Base-by-base conservation (phyloP, 1,139 yeast species). In the Pichia sp. region DNA sequence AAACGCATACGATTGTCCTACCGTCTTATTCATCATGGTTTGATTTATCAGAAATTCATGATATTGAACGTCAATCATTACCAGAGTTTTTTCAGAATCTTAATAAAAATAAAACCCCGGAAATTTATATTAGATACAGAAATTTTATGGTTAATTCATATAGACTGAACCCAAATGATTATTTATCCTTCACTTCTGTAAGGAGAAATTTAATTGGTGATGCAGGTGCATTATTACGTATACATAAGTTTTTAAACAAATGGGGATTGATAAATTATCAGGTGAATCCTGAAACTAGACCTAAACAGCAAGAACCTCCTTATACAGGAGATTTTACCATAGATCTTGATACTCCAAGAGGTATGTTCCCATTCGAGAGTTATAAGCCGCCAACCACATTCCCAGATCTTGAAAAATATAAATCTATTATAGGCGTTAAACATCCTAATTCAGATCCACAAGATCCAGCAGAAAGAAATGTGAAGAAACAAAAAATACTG, bases 231-330 rank as follows among this genome's bases (percentile, higher is more conserved):
- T 76, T 94, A 53, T 81, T 92, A 78, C 77, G 99, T 56, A 80
- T 92, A 9, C 97, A 89, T 65, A 79, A 87, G 54, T 92, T 94
- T 62, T 73, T 94, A 55, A 90, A 81, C 62, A 87, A 86, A 66
- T 94, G 99, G 99, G 99, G 99, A 0, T 72, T 94, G 51, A 88
- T 94, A 49, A 94, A 94, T 66, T 94, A 94, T 64, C 98, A 92
- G 67, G 96, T 83, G 1, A 74, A 78, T 56, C 86, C 90, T 2
- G 82, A 78, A 54, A 69, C 79, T 53, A 75, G 80, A 57, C 88
- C 90, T 2, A 79, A 79, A 42, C 76, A 79, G 49, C 72, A 82
- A 34, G 88, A 83, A 56, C 86, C 86, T 45, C 90, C 89, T 9
- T 79, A 72, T 56, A 79, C 90, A 8, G 85, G 86, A 28, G 87